Percentiles rank a stretch among this genome's conserved stretches.
These are phyloP conservation scores for Gonium pectorale DNA, from an alignment of 139 green algal genomes.

Conservation along the genomic window DNA sequence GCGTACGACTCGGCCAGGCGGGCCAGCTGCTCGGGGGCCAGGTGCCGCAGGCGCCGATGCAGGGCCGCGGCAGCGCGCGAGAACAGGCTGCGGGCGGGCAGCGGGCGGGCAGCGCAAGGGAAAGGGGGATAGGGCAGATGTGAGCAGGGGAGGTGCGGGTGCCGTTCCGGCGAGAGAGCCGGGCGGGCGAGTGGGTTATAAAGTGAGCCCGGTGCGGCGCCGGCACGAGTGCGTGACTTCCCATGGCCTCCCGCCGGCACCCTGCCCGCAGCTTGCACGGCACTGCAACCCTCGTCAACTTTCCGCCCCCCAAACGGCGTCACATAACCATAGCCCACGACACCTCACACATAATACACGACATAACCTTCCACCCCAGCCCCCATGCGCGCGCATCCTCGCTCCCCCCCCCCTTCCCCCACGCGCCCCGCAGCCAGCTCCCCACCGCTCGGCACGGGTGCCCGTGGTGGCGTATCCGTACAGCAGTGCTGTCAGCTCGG, in stretches of 20 bases:
- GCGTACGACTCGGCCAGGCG: slow-evolving; percentile 22
- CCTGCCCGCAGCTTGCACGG: background rate
- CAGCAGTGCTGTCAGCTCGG: background rate
- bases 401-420: no score
- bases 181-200: background rate
- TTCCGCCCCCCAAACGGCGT: no score
- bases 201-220: background rate
- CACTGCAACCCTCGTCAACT: no score
- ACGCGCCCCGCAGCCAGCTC: no score
- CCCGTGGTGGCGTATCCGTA: slow-evolving; percentile 8
- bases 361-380: background rate
- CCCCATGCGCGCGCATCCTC: background rate
- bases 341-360: background rate
- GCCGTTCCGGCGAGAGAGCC: background rate
- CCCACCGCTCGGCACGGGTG: slow-evolving; percentile 1
- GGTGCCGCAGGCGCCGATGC: background rate
- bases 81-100: background rate
- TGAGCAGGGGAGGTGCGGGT: background rate
- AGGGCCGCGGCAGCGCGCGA: background rate
- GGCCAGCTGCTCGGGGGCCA: background rate
- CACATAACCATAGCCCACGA: no score
- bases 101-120: background rate
- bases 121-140: background rate
- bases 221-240: background rate
- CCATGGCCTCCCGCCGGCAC: background rate